These are phyloP conservation scores for Dalbergia cochinchinensis DNA, from an alignment of 306 rosid genomes.

Conservation along the genomic window DNA sequence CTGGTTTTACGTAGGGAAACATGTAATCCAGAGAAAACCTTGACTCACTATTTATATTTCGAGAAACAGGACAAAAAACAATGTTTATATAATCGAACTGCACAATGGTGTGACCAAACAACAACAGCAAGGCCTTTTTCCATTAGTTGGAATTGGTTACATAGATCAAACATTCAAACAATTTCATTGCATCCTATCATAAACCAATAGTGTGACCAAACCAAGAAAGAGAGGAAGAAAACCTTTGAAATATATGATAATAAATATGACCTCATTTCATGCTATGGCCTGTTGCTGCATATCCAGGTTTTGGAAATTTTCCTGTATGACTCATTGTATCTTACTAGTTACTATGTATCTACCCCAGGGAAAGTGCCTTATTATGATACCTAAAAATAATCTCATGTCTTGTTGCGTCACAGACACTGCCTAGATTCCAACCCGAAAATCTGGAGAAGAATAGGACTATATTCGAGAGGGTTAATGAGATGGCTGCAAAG, in stretches of 20 bases:
- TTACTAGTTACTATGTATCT: not conserved
- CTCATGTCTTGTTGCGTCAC: not conserved
- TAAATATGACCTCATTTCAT: not conserved
- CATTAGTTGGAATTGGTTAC: no score
- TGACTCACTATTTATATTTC: no score
- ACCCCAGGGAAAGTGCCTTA: not conserved
- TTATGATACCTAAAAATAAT: not conserved
- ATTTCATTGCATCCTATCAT: no score
- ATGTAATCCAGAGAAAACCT: no score
- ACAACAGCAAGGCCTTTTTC: not conserved
- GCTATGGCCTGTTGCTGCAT: not conserved
- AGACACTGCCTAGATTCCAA: conserved; percentile 61
- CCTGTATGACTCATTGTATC: not conserved
- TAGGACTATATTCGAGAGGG: conserved; percentile 57
- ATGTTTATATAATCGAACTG: not conserved
- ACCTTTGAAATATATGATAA: not conserved
- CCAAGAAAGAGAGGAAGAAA: not conserved
- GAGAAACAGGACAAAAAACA: no score
- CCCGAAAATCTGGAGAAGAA: conserved; percentile 63
- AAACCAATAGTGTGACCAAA: no score
- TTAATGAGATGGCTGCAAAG: conserved; percentile 57
- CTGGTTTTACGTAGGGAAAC: no score
- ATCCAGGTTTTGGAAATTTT: not conserved
- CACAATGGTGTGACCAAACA: not conserved
- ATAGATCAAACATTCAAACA: no score